A percentile compares a stretch with the other conserved stretches of the same genome.
Evolutionary conservation across 2,329 filamentous ascomycete genomes (phyloP).

Genomic region (Penicillium psychrosexuale): DNA sequence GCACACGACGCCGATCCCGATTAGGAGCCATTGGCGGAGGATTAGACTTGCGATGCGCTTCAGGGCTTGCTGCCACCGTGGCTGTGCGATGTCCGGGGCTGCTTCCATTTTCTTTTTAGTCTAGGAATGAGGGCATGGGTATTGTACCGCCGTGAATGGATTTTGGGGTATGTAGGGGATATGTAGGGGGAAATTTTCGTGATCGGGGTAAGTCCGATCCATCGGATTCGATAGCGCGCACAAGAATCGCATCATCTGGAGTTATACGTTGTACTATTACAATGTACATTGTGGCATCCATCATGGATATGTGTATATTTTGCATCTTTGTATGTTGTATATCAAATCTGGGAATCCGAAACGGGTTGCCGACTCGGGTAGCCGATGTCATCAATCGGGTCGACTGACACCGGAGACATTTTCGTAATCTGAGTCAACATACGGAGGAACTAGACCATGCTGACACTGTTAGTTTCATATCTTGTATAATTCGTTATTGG

Average conservation of each 20-base stretch:
- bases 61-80: constrained; percentile 10
- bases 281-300: neutral
- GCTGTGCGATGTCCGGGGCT: neutral
- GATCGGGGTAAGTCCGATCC: constrained; percentile 19
- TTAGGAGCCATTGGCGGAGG: constrained; percentile 62
- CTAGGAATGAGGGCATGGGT: neutral
- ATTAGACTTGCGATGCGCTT: constrained; percentile 28
- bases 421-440: neutral
- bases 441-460: neutral
- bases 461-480: neutral
- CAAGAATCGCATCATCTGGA: neutral
- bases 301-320: neutral
- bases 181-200: constrained; percentile 6
- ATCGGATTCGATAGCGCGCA: constrained; percentile 12
- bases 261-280: neutral
- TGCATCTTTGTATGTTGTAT: neutral
- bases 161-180: neutral
- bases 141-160: neutral
- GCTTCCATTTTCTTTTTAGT: neutral
- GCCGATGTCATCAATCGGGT: constrained; percentile 6
- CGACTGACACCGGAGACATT: neutral
- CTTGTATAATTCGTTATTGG: too few species aligned
- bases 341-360: neutral
- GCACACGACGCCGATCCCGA: constrained; percentile 56
- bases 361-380: constrained; percentile 17